Conservation (phyloP, 768 basidiomycete species). For the Omphalotus guepiniiformis region DNA sequence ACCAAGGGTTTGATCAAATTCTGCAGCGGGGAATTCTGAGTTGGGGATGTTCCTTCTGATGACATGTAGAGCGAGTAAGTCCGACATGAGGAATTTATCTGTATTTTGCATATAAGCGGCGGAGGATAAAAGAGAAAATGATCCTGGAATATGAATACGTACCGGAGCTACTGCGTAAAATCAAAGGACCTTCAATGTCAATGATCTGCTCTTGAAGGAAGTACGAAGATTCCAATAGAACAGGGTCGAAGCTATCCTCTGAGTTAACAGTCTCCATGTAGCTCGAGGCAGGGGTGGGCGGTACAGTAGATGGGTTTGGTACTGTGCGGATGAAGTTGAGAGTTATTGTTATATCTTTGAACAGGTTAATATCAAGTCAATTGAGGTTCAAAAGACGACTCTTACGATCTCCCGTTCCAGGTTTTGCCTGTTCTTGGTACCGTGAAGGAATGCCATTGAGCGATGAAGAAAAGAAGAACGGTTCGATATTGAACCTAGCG, state of each 20-base stretch:
- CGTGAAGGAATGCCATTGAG: slow-evolving; percentile 39
- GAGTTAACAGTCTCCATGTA: not conserved
- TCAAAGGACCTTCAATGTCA: slow-evolving; percentile 29
- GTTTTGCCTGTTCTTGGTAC: slow-evolving; percentile 31
- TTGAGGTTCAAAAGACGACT: not conserved
- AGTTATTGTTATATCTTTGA: slow-evolving; percentile 39
- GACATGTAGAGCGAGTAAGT: slow-evolving; percentile 37
- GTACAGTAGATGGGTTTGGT: not conserved
- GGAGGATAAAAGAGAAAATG: not conserved
- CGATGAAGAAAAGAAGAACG: slow-evolving; percentile 41
- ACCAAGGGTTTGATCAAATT: not conserved
- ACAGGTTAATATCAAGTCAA: not conserved
- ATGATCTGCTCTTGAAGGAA: slow-evolving; percentile 20
- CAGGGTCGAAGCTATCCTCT: slow-evolving; percentile 5
- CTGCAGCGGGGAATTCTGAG: not conserved
- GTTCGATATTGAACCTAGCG: slow-evolving; percentile 35
- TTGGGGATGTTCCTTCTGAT: slow-evolving; percentile 19
- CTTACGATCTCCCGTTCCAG: slow-evolving; percentile 33
- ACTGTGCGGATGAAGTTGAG: slow-evolving; percentile 28
- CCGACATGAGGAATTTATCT: slow-evolving; percentile 25
- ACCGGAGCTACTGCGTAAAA: slow-evolving; percentile 3
- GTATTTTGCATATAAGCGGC: not conserved
- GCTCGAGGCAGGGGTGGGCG: slow-evolving; percentile 1
- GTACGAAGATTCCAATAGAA: slow-evolving; percentile 1
- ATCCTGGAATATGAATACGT: not conserved